These are phyloP conservation scores for Smittium culicis DNA, from an alignment of 371 early-diverging fungal genomes.

Conservation along the genomic window DNA sequence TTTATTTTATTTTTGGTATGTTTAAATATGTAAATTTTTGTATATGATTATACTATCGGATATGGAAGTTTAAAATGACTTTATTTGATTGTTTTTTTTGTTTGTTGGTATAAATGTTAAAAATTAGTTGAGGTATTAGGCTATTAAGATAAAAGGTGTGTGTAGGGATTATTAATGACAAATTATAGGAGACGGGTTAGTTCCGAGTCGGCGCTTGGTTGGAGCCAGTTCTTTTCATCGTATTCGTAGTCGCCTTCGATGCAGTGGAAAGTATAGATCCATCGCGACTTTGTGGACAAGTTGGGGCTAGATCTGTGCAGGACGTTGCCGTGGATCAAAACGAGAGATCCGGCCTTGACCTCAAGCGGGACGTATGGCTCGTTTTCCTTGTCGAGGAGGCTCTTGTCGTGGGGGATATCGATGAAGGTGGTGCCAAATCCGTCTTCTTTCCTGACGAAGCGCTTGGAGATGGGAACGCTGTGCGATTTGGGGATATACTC, in stretches of 20 bases:
- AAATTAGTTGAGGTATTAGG: no score
- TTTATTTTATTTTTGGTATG: no score
- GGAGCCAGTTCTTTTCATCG: slow-evolving; percentile 53
- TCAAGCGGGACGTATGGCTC: slow-evolving; percentile 30
- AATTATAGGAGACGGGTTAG: background rate
- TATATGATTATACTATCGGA: no score
- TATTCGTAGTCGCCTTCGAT: slow-evolving; percentile 63
- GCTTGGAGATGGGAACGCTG: slow-evolving; percentile 51
- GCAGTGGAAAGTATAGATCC: slow-evolving; percentile 86
- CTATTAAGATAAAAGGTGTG: no score
- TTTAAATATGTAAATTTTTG: no score
- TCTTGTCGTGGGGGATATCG: slow-evolving; percentile 31
- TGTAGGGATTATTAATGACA: no score
- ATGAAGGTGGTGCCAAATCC: slow-evolving; percentile 42
- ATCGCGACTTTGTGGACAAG: slow-evolving; percentile 56
- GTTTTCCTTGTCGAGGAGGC: slow-evolving; percentile 25
- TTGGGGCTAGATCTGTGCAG: slow-evolving; percentile 74
- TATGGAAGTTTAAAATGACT: no score
- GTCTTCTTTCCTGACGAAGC: slow-evolving; percentile 54
- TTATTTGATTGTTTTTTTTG: no score
- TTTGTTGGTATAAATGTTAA: no score
- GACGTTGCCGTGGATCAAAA: slow-evolving; percentile 81
- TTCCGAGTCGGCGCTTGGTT: slow-evolving; percentile 8
- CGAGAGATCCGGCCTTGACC: slow-evolving; percentile 49
- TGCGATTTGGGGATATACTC: slow-evolving; percentile 78